Evolutionary conservation across 495 filamentous ascomycete species (phyloP).

Genomic region (Penicillium nucicola): DNA sequence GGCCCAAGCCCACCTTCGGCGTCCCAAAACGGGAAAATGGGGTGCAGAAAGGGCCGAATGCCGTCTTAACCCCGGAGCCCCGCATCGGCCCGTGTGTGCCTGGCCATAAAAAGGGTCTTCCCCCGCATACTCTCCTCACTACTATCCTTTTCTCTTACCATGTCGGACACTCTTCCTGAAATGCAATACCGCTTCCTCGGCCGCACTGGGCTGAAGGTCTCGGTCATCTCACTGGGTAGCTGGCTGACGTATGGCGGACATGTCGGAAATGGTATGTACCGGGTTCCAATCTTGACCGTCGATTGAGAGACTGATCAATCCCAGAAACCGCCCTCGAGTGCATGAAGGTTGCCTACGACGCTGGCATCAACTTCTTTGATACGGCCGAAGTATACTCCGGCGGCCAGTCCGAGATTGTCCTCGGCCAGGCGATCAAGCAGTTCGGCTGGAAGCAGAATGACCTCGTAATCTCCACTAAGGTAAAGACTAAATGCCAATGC

Average conservation of each 20-base stretch:
- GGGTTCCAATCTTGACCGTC: not conserved
- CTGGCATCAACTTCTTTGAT: conserved; percentile 73
- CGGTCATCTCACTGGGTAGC: conserved; percentile 68
- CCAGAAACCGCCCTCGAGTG: conserved; percentile 62
- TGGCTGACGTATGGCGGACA: conserved; percentile 80
- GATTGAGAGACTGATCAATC: not conserved
- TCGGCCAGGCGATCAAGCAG: conserved; percentile 66
- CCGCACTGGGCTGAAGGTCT: conserved; percentile 72
- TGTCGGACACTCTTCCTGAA: conserved; percentile 44
- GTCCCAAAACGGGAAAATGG: conserved; percentile 1
- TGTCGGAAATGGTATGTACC: conserved; percentile 58
- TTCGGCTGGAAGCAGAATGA: conserved; percentile 71
- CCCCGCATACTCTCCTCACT: not conserved
- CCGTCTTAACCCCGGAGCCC: conserved; percentile 7
- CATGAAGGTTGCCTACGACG: conserved; percentile 73
- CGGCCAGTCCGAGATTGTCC: conserved; percentile 69
- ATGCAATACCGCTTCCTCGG: conserved; percentile 78
- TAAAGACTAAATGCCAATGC: too few relatives aligned
- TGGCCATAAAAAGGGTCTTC: not conserved
- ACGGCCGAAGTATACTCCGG: conserved; percentile 46
- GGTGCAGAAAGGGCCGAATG: not conserved
- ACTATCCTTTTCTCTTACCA: not conserved
- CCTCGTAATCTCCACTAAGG: conserved; percentile 83
- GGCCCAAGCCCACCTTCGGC: not conserved
- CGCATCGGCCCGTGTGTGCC: conserved; percentile 9